Conservation (phyloP, 2,329 filamentous ascomycete genomes). For the Blastomyces gilchristii region DNA sequence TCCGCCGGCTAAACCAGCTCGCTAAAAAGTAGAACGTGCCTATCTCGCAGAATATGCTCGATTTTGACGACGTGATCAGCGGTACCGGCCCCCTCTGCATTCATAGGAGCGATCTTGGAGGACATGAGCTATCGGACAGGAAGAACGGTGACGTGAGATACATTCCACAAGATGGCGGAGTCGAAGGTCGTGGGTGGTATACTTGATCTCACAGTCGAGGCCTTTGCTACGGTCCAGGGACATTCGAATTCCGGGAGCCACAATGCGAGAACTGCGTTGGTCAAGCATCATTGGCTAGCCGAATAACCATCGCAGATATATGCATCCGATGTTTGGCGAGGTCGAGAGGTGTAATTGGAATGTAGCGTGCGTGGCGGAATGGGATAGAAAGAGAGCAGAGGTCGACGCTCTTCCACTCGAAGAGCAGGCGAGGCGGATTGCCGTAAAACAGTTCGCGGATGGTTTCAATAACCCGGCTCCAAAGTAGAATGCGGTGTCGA, state of each 20-base stretch:
- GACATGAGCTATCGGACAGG: constrained; percentile 49
- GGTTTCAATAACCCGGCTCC: background rate
- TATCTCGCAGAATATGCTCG: constrained; percentile 52
- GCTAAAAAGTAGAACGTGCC: constrained; percentile 49
- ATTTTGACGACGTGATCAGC: constrained; percentile 62
- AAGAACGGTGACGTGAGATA: constrained; percentile 48
- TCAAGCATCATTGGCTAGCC: constrained; percentile 69
- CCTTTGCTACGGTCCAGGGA: constrained; percentile 62
- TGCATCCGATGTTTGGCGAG: constrained; percentile 58
- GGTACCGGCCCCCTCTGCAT: constrained; percentile 63
- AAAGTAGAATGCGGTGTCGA: background rate
- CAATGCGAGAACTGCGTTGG: constrained; percentile 53
- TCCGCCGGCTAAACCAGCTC: constrained; percentile 53
- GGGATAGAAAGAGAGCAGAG: constrained; percentile 54
- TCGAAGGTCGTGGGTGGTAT: constrained; percentile 55
- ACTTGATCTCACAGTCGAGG: constrained; percentile 59
- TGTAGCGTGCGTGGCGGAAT: constrained; percentile 51
- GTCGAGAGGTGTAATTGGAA: constrained; percentile 65
- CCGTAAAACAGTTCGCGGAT: constrained; percentile 12
- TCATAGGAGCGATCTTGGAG: constrained; percentile 53
- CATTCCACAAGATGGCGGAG: constrained; percentile 56
- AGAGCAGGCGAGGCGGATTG: constrained; percentile 46
- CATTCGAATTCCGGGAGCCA: constrained; percentile 65
- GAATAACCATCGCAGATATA: constrained; percentile 53
- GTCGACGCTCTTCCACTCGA: constrained; percentile 50